Conservation (phyloP, 495 filamentous ascomycete species). For the Umbilicaria muhlenbergii region DNA sequence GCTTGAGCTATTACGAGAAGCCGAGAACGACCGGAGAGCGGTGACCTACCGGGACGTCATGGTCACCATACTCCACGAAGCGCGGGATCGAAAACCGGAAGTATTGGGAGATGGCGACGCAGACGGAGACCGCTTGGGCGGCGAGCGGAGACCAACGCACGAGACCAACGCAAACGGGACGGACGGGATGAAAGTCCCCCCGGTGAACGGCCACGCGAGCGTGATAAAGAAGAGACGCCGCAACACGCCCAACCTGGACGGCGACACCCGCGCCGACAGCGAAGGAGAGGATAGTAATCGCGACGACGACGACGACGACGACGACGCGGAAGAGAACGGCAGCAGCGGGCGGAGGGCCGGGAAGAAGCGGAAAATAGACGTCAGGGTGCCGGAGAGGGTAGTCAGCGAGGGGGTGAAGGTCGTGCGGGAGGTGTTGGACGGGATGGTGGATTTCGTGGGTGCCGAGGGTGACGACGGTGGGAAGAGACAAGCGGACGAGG, state of each 20-base stretch:
- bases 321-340: neutral
- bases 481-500: neutral
- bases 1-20: neutral
- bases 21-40: neutral
- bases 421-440: slow-evolving; percentile 2
- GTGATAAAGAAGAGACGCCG: too few species aligned
- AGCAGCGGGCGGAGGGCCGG: neutral
- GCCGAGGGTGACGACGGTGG: neutral
- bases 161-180: too few species aligned
- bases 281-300: too few species aligned
- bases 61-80: neutral
- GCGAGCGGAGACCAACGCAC: too few species aligned
- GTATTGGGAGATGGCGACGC: too few species aligned
- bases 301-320: neutral
- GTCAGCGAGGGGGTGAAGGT: slow-evolving; percentile 1
- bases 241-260: too few species aligned
- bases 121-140: too few species aligned
- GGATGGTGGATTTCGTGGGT: slow-evolving; percentile 1
- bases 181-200: too few species aligned
- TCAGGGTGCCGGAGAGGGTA: slow-evolving; percentile 3
- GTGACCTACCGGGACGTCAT: neutral
- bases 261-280: too few species aligned
- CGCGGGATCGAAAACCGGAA: too few species aligned
- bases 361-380: neutral
- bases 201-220: too few species aligned